Base-by-base conservation (phyloP, 2,329 filamentous ascomycete genomes). In the Pseudopyrenochaeta lycopersici region DNA sequence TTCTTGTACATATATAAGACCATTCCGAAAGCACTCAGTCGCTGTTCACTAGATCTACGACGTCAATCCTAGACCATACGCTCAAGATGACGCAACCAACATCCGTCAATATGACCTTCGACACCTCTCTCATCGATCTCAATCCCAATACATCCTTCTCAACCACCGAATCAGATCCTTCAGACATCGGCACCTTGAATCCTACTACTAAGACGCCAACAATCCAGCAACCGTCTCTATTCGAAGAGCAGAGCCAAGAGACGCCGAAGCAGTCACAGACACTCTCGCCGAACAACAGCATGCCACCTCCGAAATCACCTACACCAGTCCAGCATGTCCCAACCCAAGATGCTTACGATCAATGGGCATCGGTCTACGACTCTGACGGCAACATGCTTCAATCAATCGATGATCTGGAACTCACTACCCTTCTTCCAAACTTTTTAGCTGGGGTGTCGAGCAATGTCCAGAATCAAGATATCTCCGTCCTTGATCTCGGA, bases 311-410 rank as follows among this genome's bases (percentile, higher is more conserved):
- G 15, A 64, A 64, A 32, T n/a, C 49, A 9, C 57, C 64, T 18
- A 66, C 56, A 18, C 67, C 67, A 15, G 55, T 74, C 29, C 67
- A 73, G 27, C 65, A 77, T 50, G 45, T 77, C 2, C 52, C 73
- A n/a, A 83, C 77, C 0, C 67, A 72, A 30, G 70, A 76, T n/a
- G 76, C 82, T 11, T 84, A 84, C 62, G 68, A 81, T 45, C 75
- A 77, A 49, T 84, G 81, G 82, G 77, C 81, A 7, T 60, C 78
- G 54, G 77, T 86, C 38, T 90, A 89, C 74, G 87, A 90, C 71
- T 84, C 79, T 29, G 86, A 90, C 58, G 84, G 84, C 29, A 90
- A 89, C 67, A 86, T 89, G 68, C 78, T 90, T 1, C 87, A 89
- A 74, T 80, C 82, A 1, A 79, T 89, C 15, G 88, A 90, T 67